Conservation (phyloP, 164 flowering plant genomes). For the Annona squamosa region DNA sequence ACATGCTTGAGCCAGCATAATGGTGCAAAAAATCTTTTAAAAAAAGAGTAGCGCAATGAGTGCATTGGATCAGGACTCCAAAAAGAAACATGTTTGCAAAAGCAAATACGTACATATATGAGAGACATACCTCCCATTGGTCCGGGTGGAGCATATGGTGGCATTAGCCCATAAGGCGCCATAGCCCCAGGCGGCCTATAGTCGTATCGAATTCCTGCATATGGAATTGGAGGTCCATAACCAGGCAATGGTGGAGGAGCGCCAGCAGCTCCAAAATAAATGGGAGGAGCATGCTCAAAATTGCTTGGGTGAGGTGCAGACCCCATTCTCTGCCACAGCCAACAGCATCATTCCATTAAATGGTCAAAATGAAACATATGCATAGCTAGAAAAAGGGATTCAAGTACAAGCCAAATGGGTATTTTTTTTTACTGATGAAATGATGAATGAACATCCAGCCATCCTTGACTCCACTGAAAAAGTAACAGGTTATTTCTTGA, state of each 20-base stretch:
- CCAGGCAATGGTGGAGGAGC: conserved; percentile 29
- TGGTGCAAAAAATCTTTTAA: too few species aligned
- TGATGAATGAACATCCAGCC: background rate
- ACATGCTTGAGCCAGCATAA: too few species aligned
- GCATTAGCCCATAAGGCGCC: conserved; percentile 27
- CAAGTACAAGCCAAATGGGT: background rate
- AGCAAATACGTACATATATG: background rate
- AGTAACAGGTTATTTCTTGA: too few species aligned
- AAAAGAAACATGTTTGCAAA: too few species aligned
- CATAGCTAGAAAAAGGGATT: too few species aligned
- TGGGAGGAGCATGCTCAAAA: conserved; percentile 29
- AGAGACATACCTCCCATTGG: conserved; percentile 24
- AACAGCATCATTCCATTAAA: conserved; percentile 9
- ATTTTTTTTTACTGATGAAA: background rate
- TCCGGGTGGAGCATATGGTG: conserved; percentile 25
- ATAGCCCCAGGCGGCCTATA: conserved; percentile 26
- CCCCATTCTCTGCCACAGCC: conserved; percentile 22
- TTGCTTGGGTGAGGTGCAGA: conserved; percentile 24
- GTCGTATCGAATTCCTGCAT: conserved; percentile 27
- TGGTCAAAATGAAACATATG: too few species aligned
- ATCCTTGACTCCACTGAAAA: background rate
- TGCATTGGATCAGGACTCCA: too few species aligned
- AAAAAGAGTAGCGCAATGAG: too few species aligned
- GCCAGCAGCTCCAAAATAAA: conserved; percentile 34
- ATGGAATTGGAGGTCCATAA: conserved; percentile 27